phyloP scores from a whole-genome alignment of 495 filamentous ascomycete genomes.

The Penicillium verhagenii region DNA sequence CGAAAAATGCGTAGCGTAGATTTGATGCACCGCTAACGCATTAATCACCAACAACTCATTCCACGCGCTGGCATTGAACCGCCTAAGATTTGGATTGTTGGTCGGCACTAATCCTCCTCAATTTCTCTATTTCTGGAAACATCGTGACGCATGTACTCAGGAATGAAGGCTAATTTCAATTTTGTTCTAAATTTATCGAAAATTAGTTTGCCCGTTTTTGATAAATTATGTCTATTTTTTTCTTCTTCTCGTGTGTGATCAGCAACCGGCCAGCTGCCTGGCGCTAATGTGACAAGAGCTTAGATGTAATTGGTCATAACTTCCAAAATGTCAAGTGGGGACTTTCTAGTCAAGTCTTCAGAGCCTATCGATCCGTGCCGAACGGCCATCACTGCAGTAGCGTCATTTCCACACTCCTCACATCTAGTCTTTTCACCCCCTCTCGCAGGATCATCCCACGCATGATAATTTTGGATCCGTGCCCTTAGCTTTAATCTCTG shows the following conservation, averaged over 20 bases:
- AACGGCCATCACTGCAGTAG: constrained; percentile 2
- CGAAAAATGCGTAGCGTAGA: too few relatives aligned
- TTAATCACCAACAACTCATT: not conserved
- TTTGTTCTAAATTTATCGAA: constrained; percentile 3
- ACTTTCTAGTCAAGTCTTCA: not conserved
- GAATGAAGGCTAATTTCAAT: constrained; percentile 2
- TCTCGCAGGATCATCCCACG: not conserved
- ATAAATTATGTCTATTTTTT: not conserved
- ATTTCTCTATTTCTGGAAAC: not conserved
- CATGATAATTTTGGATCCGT: not conserved
- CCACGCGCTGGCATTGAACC: not conserved
- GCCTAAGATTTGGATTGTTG: not conserved
- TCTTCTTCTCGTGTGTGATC: not conserved
- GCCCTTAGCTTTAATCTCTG: not conserved
- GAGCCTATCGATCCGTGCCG: constrained; percentile 3
- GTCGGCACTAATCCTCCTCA: not conserved
- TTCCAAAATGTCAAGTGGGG: not conserved
- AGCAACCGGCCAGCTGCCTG: not conserved
- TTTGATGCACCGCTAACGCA: not conserved
- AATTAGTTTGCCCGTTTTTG: not conserved
- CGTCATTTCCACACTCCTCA: not conserved
- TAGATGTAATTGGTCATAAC: not conserved
- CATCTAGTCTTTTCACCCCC: not conserved
- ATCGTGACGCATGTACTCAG: not conserved
- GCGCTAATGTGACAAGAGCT: constrained; percentile 4